A percentile compares a stretch with the other conserved stretches of the same genome.
phyloP scores from a whole-genome alignment of 73 alveolate genomes.

The Symbiodinium pilosum region DNA sequence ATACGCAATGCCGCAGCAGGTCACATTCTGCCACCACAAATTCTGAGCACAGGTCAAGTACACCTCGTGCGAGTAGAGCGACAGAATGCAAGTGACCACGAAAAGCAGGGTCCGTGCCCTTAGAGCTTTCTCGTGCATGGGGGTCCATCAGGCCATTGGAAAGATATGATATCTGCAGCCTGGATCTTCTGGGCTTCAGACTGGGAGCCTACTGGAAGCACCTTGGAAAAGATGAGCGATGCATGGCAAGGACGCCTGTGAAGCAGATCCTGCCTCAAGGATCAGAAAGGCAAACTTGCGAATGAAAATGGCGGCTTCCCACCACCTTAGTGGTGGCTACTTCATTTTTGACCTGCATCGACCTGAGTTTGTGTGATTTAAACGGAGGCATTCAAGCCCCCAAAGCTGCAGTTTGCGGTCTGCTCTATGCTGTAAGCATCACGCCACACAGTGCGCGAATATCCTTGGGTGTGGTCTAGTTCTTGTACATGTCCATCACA shows the following conservation, averaged over 20 bases:
- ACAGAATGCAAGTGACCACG: conserved; percentile 14
- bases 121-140: neutral
- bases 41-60: neutral
- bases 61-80: conserved; percentile 37
- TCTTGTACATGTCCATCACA: neutral
- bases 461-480: neutral
- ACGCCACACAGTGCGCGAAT: neutral
- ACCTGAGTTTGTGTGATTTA: neutral
- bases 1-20: neutral
- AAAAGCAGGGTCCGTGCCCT: conserved; percentile 41
- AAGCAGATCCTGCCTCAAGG: conserved; percentile 23
- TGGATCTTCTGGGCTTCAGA: too few relatives aligned
- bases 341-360: neutral
- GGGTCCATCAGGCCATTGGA: too few relatives aligned
- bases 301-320: conserved; percentile 32
- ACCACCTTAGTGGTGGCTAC: neutral
- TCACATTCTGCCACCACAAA: neutral
- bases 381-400: neutral
- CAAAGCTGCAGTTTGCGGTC: too few relatives aligned
- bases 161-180: too few relatives aligned
- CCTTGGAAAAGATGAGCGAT: neutral
- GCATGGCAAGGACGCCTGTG: neutral
- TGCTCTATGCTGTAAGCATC: neutral
- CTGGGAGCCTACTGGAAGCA: neutral
- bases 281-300: conserved; percentile 57